phyloP scores from a whole-genome alignment of 2,329 filamentous ascomycete genomes.

The Cadophora luteo-olivacea region DNA sequence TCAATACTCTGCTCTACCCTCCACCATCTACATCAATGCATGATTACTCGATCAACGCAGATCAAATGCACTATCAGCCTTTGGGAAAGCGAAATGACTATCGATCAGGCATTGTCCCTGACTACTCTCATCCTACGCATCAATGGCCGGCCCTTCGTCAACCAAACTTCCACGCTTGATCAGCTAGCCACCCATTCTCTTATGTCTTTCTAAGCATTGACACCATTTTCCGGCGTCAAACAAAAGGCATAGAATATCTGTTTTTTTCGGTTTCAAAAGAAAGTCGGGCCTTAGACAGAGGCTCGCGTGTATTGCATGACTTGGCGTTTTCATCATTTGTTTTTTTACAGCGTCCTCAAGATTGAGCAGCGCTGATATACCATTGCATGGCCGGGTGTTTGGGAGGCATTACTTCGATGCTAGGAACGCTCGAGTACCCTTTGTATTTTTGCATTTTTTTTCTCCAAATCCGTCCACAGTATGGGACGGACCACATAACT shows the following conservation, averaged over 20 bases:
- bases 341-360: conserved; percentile 31
- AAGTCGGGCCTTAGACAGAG: conserved; percentile 29
- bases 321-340: conserved; percentile 34
- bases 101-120: conserved; percentile 74
- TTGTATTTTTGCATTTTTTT: conserved; percentile 26
- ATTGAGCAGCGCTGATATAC: conserved; percentile 34
- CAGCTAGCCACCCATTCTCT: conserved; percentile 1
- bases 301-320: conserved; percentile 32
- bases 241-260: conserved; percentile 24
- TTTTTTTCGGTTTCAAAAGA: conserved; percentile 27
- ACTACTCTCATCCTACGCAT: conserved; percentile 49
- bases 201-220: conserved; percentile 1
- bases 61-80: conserved; percentile 83
- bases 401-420: conserved; percentile 27
- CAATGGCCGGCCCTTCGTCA: conserved; percentile 44
- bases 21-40: conserved; percentile 82
- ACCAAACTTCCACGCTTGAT: conserved; percentile 45
- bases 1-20: conserved; percentile 90
- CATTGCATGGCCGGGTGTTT: conserved; percentile 39
- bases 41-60: conserved; percentile 68
- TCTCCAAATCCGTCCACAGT: conserved; percentile 7
- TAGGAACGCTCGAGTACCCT: conserved; percentile 26
- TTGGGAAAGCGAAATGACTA: conserved; percentile 73
- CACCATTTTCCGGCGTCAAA: conserved; percentile 10
- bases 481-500: too few species aligned